A percentile compares a stretch with the other conserved stretches of the same genome.
Conservation (phyloP, 169 alveolate genomes). For the Plasmodium blacklocki region DNA sequence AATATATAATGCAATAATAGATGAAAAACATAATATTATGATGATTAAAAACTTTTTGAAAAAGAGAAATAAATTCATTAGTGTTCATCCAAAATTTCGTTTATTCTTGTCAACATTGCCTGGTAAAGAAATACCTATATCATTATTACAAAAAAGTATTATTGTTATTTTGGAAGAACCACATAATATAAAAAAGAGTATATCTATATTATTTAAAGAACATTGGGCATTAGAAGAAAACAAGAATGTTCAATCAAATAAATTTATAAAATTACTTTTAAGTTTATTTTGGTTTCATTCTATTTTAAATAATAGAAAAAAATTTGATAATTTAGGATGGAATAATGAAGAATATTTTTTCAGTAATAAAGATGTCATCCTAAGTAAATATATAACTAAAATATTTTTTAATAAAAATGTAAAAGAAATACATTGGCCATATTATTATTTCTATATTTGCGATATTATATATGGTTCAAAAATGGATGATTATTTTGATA, state of each 20-base stretch:
- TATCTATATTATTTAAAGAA: conserved; percentile 66
- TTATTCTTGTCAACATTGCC: conserved; percentile 95
- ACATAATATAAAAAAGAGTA: conserved; percentile 54
- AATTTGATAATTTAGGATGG: conserved; percentile 94
- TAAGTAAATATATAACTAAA: conserved; percentile 61
- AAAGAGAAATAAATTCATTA: conserved; percentile 78
- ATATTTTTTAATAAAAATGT: conserved; percentile 62
- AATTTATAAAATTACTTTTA: conserved; percentile 84
- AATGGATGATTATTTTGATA: conserved; percentile 62
- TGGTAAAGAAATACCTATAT: conserved; percentile 95
- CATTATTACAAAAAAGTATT: conserved; percentile 94
- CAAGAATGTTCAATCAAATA: conserved; percentile 48
- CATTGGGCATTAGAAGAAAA: conserved; percentile 78
- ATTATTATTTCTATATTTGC: conserved; percentile 67
- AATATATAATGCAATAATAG: conserved; percentile 4
- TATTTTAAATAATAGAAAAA: conserved; percentile 91
- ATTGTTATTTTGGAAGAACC: conserved; percentile 97
- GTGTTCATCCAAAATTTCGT: conserved; percentile 94
- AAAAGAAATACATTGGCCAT: conserved; percentile 75
- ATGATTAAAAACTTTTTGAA: conserved; percentile 15
- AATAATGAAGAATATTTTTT: conserved; percentile 91
- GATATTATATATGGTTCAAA: conserved; percentile 75
- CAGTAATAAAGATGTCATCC: conserved; percentile 89
- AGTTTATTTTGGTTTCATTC: conserved; percentile 94
- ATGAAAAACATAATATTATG: conserved; percentile 10